Base-by-base conservation (phyloP, 768 basidiomycete genomes). In the Sporobolomyces roseus region DNA sequence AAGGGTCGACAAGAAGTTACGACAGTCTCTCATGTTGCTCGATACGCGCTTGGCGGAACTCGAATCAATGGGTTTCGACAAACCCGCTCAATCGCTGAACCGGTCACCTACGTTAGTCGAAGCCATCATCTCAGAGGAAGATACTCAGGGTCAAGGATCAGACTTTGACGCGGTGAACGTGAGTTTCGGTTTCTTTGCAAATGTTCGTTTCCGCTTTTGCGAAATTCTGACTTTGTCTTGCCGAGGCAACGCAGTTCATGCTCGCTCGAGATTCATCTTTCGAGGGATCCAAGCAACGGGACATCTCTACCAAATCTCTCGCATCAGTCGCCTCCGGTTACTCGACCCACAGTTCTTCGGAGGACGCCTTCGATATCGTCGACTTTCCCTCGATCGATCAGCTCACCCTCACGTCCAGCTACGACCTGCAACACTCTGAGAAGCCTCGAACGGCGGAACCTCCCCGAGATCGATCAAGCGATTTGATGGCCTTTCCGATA, bases 321-420 rank as follows among this genome's bases (percentile, higher is more conserved):
- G 58, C 63, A 0, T 64, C 68, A 8, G 29, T 58, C 27, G 45
- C 63, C 1, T 65, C 63, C 14, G 49, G 29, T 29, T 48, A 50
- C 19, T 60, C 68, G 4, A 59, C 16, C 13, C 58, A n/a, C 35
- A 21, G 59, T 36, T 63, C 62, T 4, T 64, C 63, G 1, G 69
- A 70, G 14, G 69, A 70, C 64, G 63, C 63, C 0, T 71, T 71
- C 62, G 63, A 71, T 52, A 63, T 71, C 27, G 65, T 66, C 65
- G 70, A 71, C 46, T 71, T 66, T 23, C 65, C 62, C 10, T 56
- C 61, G 6, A 25, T 67, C 62, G 62, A 48, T 12, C 41, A 70
- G n/a, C 56, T 71, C 56, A 16, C 23, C 2, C 38, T 59, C 61
- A 13, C 41, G 23, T 23, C 63, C 9, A 33, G 29, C 32, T 33